Evolutionary conservation across 176 grass and related monocot genomes (phyloP), one percentile per base, ranked within the genome.

Genomic region (Juncus effusus): DNA sequence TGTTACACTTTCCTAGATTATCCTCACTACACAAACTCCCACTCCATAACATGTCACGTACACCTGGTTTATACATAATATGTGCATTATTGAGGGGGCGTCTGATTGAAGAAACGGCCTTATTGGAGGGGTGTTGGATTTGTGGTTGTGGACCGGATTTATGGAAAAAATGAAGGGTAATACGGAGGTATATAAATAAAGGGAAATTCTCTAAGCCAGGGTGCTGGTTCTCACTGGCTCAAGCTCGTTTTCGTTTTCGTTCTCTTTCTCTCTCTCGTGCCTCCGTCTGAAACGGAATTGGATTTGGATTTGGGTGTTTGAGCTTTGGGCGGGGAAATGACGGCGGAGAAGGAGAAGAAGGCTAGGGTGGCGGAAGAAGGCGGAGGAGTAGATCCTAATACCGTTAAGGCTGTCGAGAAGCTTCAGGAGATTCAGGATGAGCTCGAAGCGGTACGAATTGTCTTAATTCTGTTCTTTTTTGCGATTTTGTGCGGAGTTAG

Each of bases 391-490:
- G 51, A 38, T 38, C 51, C 53, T 4, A 16, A 52, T 59, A 56
- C 4, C 7, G 0, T 13, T 3, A 36, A 71, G 38, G 13, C 56
- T 16, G 13, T 44, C 0, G 37, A 55, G 9, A 71, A 28, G 52
- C 67, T 71, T 40, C 67, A 58, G 16, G 54, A 44, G 5, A 59
- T 71, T 41, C 67, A 71, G 14, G 11, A 58, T 59, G 67, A 71
- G 14, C 67, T 71, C 67, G 13, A 41, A 44, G 11, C 14, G n/a
- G 67, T 71, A 71, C 9, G 38, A 71, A 71, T 71, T 71, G 4
- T 71, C 36, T 39, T 70, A 3, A 44, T 13, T 42, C 8, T 41
- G 2, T 44, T 12, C n/a, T 59, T 57, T 44, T 42, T 15, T 44
- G 1, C 37, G 13, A 56, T 71, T 59, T 4, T 5, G 7, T 56